Evolutionary conservation across 768 basidiomycete genomes (phyloP).

Genomic region (Paxillus involutus): DNA sequence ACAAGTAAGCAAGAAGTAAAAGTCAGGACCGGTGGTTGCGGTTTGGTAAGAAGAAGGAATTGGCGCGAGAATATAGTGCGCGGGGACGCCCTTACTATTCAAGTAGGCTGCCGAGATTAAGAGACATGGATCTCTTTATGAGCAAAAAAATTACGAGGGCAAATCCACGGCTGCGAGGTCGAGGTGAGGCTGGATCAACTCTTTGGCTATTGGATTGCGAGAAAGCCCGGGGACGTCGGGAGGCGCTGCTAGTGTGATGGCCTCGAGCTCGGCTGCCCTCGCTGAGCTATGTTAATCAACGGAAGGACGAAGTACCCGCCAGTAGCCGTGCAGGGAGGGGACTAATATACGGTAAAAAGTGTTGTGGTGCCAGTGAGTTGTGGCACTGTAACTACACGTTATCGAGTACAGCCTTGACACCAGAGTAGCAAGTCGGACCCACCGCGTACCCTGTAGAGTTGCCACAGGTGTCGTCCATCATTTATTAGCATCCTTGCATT

Average conservation of each 20-base stretch:
- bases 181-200: conserved; percentile 20
- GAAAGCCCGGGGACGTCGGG: conserved; percentile 12
- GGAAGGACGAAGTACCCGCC: conserved; percentile 9
- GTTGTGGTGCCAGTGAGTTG: too few relatives aligned
- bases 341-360: not conserved
- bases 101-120: conserved; percentile 16
- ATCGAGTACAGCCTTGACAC: conserved; percentile 11
- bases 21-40: conserved; percentile 2
- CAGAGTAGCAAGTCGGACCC: conserved; percentile 6
- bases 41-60: conserved; percentile 7
- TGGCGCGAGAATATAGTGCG: conserved; percentile 8
- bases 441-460: too few relatives aligned
- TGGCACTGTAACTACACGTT: conserved; percentile 2
- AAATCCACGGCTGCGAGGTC: conserved; percentile 21
- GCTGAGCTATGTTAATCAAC: conserved; percentile 5
- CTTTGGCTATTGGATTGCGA: conserved; percentile 11
- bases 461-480: not conserved
- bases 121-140: conserved; percentile 21
- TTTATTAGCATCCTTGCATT: not conserved
- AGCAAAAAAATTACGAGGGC: conserved; percentile 4
- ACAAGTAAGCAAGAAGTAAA: conserved; percentile 1
- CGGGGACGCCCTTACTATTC: conserved; percentile 10
- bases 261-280: conserved; percentile 2
- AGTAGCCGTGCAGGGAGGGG: not conserved
- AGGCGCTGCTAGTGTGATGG: conserved; percentile 16